Evolutionary conservation across 2,329 filamentous ascomycete species (phyloP).

Genomic region (Metarhizium guizhouense): DNA sequence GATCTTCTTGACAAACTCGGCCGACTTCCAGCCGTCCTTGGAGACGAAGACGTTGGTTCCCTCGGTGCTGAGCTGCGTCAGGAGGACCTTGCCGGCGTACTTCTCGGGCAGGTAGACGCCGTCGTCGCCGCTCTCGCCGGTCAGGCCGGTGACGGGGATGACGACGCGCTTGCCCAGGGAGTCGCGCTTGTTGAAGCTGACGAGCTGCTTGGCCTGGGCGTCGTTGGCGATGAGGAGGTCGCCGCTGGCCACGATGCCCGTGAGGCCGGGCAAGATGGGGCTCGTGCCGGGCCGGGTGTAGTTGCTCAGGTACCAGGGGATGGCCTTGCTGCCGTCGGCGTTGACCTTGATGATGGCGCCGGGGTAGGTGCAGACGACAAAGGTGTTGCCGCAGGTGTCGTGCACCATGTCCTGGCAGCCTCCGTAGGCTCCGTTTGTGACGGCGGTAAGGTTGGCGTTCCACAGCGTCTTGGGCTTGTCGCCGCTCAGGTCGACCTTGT

Average conservation of each 20-base stretch:
- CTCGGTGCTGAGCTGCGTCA: slow-evolving; percentile 19
- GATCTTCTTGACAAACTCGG: slow-evolving; percentile 15
- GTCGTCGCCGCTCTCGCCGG: slow-evolving; percentile 10
- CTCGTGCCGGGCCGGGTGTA: slow-evolving; percentile 5
- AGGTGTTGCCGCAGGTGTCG: slow-evolving; percentile 25
- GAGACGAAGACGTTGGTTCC: slow-evolving; percentile 28
- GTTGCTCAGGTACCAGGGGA: slow-evolving; percentile 15
- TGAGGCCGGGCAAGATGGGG: neutral
- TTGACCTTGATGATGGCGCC: slow-evolving; percentile 25
- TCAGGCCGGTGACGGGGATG: neutral
- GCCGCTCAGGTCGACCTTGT: slow-evolving; percentile 22
- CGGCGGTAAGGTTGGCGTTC: neutral
- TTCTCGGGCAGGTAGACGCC: slow-evolving; percentile 23
- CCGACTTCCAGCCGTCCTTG: slow-evolving; percentile 24
- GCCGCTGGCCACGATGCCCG: neutral
- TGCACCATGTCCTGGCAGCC: slow-evolving; percentile 31
- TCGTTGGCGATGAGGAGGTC: slow-evolving; percentile 23
- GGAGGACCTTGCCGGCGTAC: slow-evolving; percentile 23
- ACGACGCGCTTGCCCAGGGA: neutral
- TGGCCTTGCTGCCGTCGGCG: slow-evolving; percentile 16
- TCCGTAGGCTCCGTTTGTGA: slow-evolving; percentile 20
- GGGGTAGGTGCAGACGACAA: slow-evolving; percentile 27
- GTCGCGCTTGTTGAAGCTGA: slow-evolving; percentile 20
- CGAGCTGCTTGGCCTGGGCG: slow-evolving; percentile 22
- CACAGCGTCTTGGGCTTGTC: slow-evolving; percentile 19